Conservation (phyloP, 1,139 yeast species). For the Diutina catenulata region DNA sequence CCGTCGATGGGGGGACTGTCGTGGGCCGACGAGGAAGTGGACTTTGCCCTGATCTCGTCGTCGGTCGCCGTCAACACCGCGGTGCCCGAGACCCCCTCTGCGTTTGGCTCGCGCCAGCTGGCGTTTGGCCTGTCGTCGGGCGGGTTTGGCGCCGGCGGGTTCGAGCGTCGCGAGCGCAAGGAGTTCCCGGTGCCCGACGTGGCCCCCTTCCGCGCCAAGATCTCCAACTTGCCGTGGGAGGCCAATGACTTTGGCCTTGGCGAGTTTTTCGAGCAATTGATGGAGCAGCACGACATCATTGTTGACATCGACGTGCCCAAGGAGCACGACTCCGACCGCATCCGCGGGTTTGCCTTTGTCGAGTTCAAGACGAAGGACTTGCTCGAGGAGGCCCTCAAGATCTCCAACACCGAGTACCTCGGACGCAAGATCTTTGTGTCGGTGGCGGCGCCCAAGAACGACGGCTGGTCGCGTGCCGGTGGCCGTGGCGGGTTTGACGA, state of each 20-base stretch:
- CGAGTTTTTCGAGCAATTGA: conserved; percentile 57
- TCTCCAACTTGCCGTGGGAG: conserved; percentile 82
- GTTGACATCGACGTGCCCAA: conserved; percentile 59
- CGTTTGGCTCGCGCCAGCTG: conserved; percentile 9
- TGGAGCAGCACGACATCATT: conserved; percentile 30
- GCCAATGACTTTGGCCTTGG: conserved; percentile 53
- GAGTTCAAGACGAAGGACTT: conserved; percentile 58
- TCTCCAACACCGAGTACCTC: conserved; percentile 51
- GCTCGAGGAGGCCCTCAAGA: conserved; percentile 58
- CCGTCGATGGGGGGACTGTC: conserved; percentile 33
- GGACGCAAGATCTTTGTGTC: conserved; percentile 75
- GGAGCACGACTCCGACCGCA: conserved; percentile 50
- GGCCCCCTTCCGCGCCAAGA: conserved; percentile 86
- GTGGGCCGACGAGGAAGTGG: conserved; percentile 74
- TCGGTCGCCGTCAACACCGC: conserved; percentile 35
- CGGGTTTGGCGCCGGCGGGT: conserved; percentile 6
- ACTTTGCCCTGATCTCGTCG: conserved; percentile 46
- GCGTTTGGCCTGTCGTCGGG: conserved; percentile 11
- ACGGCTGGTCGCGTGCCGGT: conserved; percentile 36
- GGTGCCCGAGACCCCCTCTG: conserved; percentile 8
- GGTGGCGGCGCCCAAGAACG: conserved; percentile 81
- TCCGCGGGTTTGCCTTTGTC: conserved; percentile 81
- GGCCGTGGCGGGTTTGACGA: conserved; percentile 18
- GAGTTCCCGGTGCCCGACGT: conserved; percentile 82
- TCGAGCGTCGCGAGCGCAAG: conserved; percentile 31